Conservation (phyloP, 1,284 basidiomycete species). For the Leccinum solheimii region DNA sequence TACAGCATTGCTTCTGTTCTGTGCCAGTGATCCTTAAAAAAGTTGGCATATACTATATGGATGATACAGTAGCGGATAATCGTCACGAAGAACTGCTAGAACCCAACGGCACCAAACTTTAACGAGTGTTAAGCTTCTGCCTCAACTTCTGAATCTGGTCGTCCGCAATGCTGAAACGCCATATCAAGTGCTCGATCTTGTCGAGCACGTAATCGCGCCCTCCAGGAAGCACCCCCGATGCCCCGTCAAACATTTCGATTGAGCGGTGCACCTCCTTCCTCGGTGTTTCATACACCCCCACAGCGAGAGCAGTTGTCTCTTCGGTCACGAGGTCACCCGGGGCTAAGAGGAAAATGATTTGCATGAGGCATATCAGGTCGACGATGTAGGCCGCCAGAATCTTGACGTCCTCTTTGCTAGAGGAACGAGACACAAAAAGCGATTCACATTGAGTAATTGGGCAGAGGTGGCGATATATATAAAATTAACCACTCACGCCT, state of each 20-base stretch:
- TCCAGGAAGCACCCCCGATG: background rate
- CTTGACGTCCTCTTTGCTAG: constrained; percentile 5
- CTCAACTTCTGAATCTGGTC: constrained; percentile 4
- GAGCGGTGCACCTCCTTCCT: background rate
- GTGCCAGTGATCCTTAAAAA: no score
- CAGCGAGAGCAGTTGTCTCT: background rate
- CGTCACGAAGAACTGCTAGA: background rate
- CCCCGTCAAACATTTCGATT: background rate
- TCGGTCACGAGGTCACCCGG: background rate
- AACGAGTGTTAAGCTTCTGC: background rate
- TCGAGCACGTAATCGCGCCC: constrained; percentile 11
- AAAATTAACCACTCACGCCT: constrained; percentile 8
- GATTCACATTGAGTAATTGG: background rate
- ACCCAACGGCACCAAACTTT: background rate
- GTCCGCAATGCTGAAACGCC: constrained; percentile 15
- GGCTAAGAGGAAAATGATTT: constrained; percentile 18
- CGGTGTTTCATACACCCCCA: background rate
- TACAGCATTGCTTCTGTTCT: background rate
- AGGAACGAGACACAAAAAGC: background rate
- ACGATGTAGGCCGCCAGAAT: constrained; percentile 21
- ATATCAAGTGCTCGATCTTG: constrained; percentile 13
- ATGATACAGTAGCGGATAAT: background rate
- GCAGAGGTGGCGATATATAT: background rate
- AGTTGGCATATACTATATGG: background rate
- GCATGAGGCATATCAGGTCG: constrained; percentile 25